These are phyloP conservation scores for Streptanthus diversifolius DNA, from an alignment of 345 rosid genomes.

Conservation along the genomic window DNA sequence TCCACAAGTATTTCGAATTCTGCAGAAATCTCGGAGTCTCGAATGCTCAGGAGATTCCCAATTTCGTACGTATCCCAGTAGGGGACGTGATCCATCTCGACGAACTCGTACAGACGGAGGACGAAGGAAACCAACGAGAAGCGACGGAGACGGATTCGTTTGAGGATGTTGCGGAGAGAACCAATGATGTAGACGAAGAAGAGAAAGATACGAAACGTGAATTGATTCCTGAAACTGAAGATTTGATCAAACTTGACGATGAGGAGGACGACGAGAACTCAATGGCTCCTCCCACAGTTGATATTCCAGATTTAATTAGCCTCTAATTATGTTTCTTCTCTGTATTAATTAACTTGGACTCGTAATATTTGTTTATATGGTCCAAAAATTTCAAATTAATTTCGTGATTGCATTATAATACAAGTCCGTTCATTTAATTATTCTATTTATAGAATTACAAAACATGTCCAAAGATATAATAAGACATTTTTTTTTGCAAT, in stretches of 20 bases:
- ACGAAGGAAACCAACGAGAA: background rate
- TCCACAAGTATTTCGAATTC: constrained; percentile 45
- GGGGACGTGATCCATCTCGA: constrained; percentile 48
- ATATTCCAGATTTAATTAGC: constrained; percentile 35
- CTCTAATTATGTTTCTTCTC: constrained; percentile 6
- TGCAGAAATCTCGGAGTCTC: constrained; percentile 49
- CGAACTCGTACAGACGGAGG: constrained; percentile 39
- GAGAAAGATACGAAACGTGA: background rate
- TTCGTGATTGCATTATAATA: background rate
- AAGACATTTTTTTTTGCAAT: background rate
- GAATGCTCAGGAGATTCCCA: constrained; percentile 51
- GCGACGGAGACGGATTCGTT: background rate
- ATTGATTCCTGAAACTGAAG: background rate
- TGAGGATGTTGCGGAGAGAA: background rate
- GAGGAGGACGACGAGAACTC: background rate
- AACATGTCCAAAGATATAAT: background rate
- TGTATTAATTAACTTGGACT: background rate
- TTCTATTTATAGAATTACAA: background rate
- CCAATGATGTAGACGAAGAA: background rate
- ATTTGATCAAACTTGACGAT: constrained; percentile 18
- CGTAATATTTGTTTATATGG: background rate
- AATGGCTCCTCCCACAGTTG: background rate
- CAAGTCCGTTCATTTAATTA: background rate
- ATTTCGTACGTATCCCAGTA: constrained; percentile 42
- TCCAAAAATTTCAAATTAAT: background rate